Evolutionary conservation across 345 rosid genomes (phyloP).

Genomic region (Camelina sativa): DNA sequence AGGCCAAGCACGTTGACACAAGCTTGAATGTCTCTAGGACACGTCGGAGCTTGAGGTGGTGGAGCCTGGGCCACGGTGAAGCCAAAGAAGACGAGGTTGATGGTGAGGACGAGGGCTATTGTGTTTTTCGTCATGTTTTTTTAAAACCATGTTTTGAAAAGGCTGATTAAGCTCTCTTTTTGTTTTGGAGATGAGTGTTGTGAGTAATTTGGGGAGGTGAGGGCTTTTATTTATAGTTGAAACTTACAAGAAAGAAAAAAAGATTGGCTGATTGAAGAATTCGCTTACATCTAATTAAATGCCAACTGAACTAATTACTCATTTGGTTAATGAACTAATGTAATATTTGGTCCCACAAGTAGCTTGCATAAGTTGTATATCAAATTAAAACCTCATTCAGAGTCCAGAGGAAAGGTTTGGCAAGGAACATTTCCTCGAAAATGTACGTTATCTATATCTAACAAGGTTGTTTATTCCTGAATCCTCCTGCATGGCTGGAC

Average conservation of each 20-base stretch:
- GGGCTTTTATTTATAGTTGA: constrained; percentile 5
- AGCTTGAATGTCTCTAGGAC: background rate
- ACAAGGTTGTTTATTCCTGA: background rate
- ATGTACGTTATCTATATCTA: no score
- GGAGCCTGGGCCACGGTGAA: constrained; percentile 6
- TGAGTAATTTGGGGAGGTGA: background rate
- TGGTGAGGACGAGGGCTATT: constrained; percentile 26
- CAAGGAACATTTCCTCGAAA: background rate
- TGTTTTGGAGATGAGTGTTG: background rate
- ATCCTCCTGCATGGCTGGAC: background rate
- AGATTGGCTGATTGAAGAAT: background rate
- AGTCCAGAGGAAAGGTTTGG: constrained; percentile 5
- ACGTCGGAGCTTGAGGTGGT: background rate
- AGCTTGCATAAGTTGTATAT: no score
- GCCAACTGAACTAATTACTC: no score
- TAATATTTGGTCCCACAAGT: no score
- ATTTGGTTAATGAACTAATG: no score
- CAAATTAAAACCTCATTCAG: background rate
- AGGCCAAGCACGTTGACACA: background rate
- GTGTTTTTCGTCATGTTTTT: background rate
- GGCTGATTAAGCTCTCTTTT: background rate
- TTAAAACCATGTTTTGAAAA: constrained; percentile 11
- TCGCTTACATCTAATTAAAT: background rate
- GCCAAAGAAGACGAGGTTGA: constrained; percentile 32
- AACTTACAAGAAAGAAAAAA: no score